These are phyloP conservation scores for Haberlea rhodopensis DNA, from an alignment of 257 asterid genomes.

Conservation along the genomic window DNA sequence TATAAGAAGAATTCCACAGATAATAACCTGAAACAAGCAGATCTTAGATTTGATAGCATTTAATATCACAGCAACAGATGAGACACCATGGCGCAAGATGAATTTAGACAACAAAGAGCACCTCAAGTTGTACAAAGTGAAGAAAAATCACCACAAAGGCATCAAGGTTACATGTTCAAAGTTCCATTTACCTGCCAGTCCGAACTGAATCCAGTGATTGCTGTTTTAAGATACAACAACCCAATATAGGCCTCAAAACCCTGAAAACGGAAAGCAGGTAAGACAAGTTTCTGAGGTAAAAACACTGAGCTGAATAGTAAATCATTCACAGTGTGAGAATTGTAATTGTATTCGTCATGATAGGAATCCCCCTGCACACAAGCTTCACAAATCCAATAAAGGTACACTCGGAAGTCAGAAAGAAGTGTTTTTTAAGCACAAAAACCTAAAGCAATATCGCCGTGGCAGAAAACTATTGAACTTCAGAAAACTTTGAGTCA, in stretches of 20 bases:
- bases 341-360: too few species aligned
- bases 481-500: too few species aligned
- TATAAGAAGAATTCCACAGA: slow-evolving; percentile 86
- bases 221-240: slow-evolving; percentile 69
- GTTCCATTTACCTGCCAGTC: slow-evolving; percentile 83
- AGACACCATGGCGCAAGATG: slow-evolving; percentile 7
- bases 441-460: too few species aligned
- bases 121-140: slow-evolving; percentile 7
- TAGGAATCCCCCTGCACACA: too few species aligned
- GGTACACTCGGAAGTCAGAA: too few species aligned
- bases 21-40: slow-evolving; percentile 59
- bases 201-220: slow-evolving; percentile 57
- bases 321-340: neutral
- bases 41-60: slow-evolving; percentile 5
- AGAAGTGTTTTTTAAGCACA: too few species aligned
- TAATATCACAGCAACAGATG: slow-evolving; percentile 1
- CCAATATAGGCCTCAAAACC: slow-evolving; percentile 94
- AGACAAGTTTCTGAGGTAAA: slow-evolving; percentile 5
- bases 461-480: too few species aligned
- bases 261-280: slow-evolving; percentile 40
- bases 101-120: slow-evolving; percentile 2
- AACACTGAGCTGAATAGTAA: neutral
- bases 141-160: neutral
- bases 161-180: neutral
- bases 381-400: too few species aligned